Base-by-base conservation (phyloP, 169 alveolate species). In the Plasmodium relictum region DNA sequence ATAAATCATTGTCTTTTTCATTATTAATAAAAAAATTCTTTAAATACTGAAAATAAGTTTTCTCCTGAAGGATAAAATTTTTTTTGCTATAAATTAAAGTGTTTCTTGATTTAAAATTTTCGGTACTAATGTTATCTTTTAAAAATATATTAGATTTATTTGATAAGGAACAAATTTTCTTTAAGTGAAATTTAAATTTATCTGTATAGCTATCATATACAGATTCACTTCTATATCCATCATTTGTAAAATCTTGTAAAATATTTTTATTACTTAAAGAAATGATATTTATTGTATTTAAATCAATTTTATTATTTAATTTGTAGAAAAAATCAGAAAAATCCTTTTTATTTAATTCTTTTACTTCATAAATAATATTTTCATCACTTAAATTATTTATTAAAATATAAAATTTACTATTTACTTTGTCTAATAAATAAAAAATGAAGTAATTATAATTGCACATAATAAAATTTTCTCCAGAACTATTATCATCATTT, bases 1-100 rank as follows among this genome's bases (percentile, higher is more conserved):
- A 24, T 58, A 76, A 37, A 76, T 65, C 16, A 10, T 48, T 39
- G 52, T 76, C 20, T 26, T 76, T 59, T 22, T 76, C 78, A 48
- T 63, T 62, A 62, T 76, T 76, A 16, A 76, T 16, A 76, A 76
- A 76, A n/a, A 76, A 76, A 31, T 12, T 41, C 50, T 76, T 76
- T 18, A 76, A 8, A 45, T 37, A 45, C 45, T 76, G 71, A 44
- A 76, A 63, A 56, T 63, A 65, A 16, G 71, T 63, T 76, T 76
- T 76, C 31, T 65, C 26, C 31, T 76, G 62, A 48, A 76, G 26
- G 14, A 76, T 22, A 63, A 78, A 63, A 65, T 78, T 78, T 37
- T 12, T 78, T 12, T 78, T 37, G 14, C 70, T 72, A 78, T 26
- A 78, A 31, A 78, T 63, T 37, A 78, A 63, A 14, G 65, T 63